Evolutionary conservation across 176 grass and related monocot genomes (phyloP).

Genomic region (Musa troglodytarum): DNA sequence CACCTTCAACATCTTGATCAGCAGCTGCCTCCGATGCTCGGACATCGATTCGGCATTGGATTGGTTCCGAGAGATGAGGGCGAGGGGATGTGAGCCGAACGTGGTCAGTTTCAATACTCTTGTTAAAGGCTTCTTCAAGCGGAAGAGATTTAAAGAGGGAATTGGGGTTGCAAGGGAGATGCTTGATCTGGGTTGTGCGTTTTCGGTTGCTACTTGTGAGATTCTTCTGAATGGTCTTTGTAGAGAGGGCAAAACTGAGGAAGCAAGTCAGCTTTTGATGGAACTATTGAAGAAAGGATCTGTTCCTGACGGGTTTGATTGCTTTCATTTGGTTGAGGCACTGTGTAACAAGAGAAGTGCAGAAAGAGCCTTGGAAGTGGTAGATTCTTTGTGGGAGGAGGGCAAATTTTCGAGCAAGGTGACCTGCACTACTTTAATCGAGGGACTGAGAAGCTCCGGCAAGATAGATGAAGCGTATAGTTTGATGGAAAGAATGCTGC

Average conservation of each 20-base stretch:
- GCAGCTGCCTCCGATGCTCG: conserved; percentile 4
- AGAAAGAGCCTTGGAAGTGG: conserved; percentile 4
- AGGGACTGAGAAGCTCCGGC: not conserved
- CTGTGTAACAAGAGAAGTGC: not conserved
- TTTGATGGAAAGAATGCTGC: conserved; percentile 7
- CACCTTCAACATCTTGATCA: conserved; percentile 15
- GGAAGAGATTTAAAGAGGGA: conserved; percentile 4
- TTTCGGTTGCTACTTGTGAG: conserved; percentile 5
- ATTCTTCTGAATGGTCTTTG: not conserved
- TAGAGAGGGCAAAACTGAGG: not conserved
- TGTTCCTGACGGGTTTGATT: not conserved
- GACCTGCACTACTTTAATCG: not conserved
- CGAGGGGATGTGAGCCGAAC: conserved; percentile 7
- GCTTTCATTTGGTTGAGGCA: conserved; percentile 2
- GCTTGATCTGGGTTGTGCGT: not conserved
- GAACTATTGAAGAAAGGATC: conserved; percentile 2
- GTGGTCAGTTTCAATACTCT: conserved; percentile 11
- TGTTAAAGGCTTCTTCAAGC: conserved; percentile 4
- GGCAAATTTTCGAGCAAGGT: not conserved
- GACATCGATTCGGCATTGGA: conserved; percentile 7
- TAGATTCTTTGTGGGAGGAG: not conserved
- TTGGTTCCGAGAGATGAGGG: conserved; percentile 11
- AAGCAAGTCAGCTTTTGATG: conserved; percentile 2
- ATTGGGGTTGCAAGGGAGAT: conserved; percentile 7
- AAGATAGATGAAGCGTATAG: not conserved